A percentile compares a stretch with the other conserved stretches of the same genome.
Conservation (phyloP, 2,329 filamentous ascomycete species). For the Aspergillus sp. region DNA sequence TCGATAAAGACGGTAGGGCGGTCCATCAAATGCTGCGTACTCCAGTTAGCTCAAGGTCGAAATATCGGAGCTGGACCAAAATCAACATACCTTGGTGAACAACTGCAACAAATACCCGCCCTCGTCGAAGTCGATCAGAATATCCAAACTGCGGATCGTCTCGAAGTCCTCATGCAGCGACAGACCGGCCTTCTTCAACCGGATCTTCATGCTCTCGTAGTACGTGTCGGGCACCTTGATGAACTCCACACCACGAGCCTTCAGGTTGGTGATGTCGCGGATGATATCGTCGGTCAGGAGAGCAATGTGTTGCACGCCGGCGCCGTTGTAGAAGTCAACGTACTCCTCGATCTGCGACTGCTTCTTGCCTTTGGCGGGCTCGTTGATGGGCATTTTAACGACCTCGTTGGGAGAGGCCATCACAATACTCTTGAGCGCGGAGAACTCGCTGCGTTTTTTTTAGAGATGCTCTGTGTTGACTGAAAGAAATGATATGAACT, state of each 20-base stretch:
- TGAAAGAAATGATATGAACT: constrained; percentile 12
- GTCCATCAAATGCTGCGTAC: constrained; percentile 73
- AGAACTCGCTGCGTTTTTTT: constrained; percentile 64
- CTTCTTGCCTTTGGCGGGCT: constrained; percentile 85
- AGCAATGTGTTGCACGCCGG: constrained; percentile 92
- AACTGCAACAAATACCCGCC: constrained; percentile 76
- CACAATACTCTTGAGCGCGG: constrained; percentile 81
- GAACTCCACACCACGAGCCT: constrained; percentile 87
- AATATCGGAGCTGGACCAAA: neutral
- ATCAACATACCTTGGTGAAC: constrained; percentile 62
- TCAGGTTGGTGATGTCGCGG: constrained; percentile 70
- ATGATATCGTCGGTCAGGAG: constrained; percentile 81
- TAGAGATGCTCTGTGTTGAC: neutral
- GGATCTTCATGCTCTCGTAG: constrained; percentile 72
- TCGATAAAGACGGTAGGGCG: constrained; percentile 93
- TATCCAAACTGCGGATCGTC: constrained; percentile 72
- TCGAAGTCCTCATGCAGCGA: constrained; percentile 77
- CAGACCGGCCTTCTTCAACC: constrained; percentile 64
- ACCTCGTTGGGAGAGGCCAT: constrained; percentile 82
- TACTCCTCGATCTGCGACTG: constrained; percentile 94
- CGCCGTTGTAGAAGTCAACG: constrained; percentile 83
- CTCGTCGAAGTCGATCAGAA: constrained; percentile 94
- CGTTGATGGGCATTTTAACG: constrained; percentile 99
- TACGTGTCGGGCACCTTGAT: constrained; percentile 87
- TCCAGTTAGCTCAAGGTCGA: too few species aligned